These are phyloP conservation scores for Pezicula radicicola DNA, from an alignment of 2,329 filamentous ascomycete species.

Conservation along the genomic window DNA sequence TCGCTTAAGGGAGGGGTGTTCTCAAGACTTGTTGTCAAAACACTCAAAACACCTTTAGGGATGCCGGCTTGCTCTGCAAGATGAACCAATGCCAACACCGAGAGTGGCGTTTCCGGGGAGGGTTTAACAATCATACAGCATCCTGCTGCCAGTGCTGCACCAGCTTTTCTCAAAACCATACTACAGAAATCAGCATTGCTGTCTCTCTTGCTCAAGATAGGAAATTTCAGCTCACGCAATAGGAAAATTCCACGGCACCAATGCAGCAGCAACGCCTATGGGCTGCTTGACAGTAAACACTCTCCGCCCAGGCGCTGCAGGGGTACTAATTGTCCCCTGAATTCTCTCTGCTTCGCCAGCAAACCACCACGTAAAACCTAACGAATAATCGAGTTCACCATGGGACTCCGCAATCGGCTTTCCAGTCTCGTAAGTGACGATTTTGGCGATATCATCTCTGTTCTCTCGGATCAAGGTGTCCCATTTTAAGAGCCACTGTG, in stretches of 20 bases:
- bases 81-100: slow-evolving; percentile 49
- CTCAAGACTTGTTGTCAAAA: slow-evolving; percentile 56
- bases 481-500: slow-evolving; percentile 63
- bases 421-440: slow-evolving; percentile 58
- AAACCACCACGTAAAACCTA: slow-evolving; percentile 53
- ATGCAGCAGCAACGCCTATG: slow-evolving; percentile 63
- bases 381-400: slow-evolving; percentile 50
- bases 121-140: slow-evolving; percentile 75
- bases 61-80: slow-evolving; percentile 54
- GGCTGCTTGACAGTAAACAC: slow-evolving; percentile 74
- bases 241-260: slow-evolving; percentile 74
- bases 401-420: slow-evolving; percentile 49
- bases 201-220: not conserved
- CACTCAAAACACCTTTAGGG: slow-evolving; percentile 56
- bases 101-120: slow-evolving; percentile 63
- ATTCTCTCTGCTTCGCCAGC: slow-evolving; percentile 59
- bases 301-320: slow-evolving; percentile 59
- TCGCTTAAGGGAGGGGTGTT: slow-evolving; percentile 52
- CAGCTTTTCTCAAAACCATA: slow-evolving; percentile 65
- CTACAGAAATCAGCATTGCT: slow-evolving; percentile 3
- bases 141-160: slow-evolving; percentile 66
- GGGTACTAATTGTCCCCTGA: slow-evolving; percentile 57
- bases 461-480: slow-evolving; percentile 61
- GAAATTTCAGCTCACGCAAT: slow-evolving; percentile 42
- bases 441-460: slow-evolving; percentile 58